These are phyloP conservation scores for Hippophae rhamnoides DNA, from an alignment of 306 rosid genomes.

Conservation along the genomic window DNA sequence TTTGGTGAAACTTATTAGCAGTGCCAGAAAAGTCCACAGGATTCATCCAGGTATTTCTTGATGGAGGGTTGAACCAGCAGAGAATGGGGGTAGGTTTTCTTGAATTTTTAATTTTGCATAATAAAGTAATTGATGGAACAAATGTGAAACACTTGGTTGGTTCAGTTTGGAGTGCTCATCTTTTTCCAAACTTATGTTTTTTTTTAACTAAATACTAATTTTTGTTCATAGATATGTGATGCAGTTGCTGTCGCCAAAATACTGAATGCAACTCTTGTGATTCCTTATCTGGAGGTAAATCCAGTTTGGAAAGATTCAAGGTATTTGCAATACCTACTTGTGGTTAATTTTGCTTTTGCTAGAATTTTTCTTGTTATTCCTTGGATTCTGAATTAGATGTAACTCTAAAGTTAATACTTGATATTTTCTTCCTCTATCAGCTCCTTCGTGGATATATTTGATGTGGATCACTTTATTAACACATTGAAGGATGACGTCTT, in stretches of 20 bases:
- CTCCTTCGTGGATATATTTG: conserved; percentile 88
- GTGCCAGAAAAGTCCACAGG: conserved; percentile 72
- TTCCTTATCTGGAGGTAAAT: conserved; percentile 85
- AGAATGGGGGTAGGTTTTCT: conserved; percentile 87
- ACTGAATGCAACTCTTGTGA: conserved; percentile 91
- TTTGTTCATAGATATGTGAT: conserved; percentile 70
- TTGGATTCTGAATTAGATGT: conserved; percentile 10
- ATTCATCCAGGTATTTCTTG: conserved; percentile 85
- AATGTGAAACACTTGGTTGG: neutral
- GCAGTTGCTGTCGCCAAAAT: conserved; percentile 95
- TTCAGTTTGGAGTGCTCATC: neutral
- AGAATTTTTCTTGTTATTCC: conserved; percentile 5
- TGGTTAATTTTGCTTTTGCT: conserved; percentile 11
- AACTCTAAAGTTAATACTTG: conserved; percentile 8
- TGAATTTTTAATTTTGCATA: neutral
- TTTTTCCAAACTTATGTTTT: conserved; percentile 6
- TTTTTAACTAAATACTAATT: conserved; percentile 13
- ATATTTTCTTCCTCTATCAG: conserved; percentile 35
- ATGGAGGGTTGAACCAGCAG: conserved; percentile 98
- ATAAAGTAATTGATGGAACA: neutral
- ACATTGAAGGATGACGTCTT: conserved; percentile 74
- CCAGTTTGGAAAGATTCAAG: conserved; percentile 96
- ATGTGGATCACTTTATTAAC: conserved; percentile 92
- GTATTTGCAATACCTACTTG: conserved; percentile 22
- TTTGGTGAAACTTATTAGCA: conserved; percentile 31